A percentile compares a stretch with the other conserved stretches of the same genome.
These are phyloP conservation scores for Talaromyces islandicus DNA, from an alignment of 2,329 filamentous ascomycete species.

Conservation along the genomic window DNA sequence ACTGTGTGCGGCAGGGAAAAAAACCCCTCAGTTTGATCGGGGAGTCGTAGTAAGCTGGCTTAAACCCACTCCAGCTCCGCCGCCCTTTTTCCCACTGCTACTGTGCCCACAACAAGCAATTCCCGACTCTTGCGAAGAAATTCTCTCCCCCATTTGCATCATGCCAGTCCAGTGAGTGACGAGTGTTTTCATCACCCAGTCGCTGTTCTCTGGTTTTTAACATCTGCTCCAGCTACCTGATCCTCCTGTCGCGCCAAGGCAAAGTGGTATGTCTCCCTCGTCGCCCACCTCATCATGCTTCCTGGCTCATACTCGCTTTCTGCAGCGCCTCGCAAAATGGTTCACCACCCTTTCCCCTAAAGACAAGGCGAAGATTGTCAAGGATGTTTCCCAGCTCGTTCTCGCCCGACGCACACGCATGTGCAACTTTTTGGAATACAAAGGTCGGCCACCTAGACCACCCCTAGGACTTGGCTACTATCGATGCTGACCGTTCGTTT, in stretches of 20 bases:
- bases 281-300: conserved; percentile 31
- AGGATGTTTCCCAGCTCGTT: conserved; percentile 96
- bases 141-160: neutral
- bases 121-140: neutral
- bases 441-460: conserved; percentile 55
- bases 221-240: conserved; percentile 69
- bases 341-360: conserved; percentile 96
- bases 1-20: neutral
- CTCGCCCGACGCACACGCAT: conserved; percentile 93
- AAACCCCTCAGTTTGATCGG: neutral
- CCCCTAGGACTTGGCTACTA: neutral
- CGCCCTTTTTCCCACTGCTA: conserved; percentile 11
- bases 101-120: conserved; percentile 10
- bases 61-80: conserved; percentile 5
- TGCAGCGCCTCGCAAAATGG: conserved; percentile 95
- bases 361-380: conserved; percentile 99
- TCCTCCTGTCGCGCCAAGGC: conserved; percentile 94
- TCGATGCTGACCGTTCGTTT: conserved; percentile 5
- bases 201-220: conserved; percentile 14
- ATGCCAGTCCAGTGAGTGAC: conserved; percentile 12
- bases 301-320: conserved; percentile 30
- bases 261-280: conserved; percentile 74
- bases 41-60: neutral
- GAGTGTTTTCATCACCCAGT: neutral
- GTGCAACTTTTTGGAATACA: conserved; percentile 99